Base-by-base conservation (phyloP, 495 filamentous ascomycete genomes). In the Aspergillus coremiiformis region DNA sequence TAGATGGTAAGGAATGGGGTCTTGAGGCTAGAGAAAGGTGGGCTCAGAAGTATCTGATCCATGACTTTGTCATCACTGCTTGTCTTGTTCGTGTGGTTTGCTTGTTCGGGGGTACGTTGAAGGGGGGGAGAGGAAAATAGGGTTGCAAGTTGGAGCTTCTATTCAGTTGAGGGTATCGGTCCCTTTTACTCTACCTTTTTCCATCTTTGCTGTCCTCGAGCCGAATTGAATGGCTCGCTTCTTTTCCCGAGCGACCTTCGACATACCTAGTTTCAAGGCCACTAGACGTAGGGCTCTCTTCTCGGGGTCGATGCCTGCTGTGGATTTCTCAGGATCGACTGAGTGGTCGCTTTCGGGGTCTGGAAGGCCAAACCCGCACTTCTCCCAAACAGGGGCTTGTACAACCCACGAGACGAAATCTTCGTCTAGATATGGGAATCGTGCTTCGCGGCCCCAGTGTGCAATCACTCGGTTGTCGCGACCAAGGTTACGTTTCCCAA, bases 211-310 rank as follows among this genome's bases (percentile, higher is more conserved):
- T 9, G 87, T 93, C 53, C 88, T 75, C 6, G 89, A 80, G 24
- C 89, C 89, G 62, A 95, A 95, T 66, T 95, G 89, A 45, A 92
- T 89, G 12, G 93, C 93, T 56, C 93, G 78, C 67, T 99, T 99
- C 76, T 93, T 95, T 67, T 95, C 90, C 24, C 67, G 74, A 3
- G 93, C 84, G 0, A 86, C 88, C 4, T 61, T 66, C 1, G 57
- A 57, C 76, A 99, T 80, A 0, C 86, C 87, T 8, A 96, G 65
- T 24, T 78, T 76, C 59, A 82, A 77, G 3, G 92, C 93, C 26
- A 97, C 65, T 10, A 96, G 74, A 11, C 93, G 76, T 32, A 97
- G 69, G 1, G 93, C 70, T 64, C 81, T 83, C 70, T 99, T 99
- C 32, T 83, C 89, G 0, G 84, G 75, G 55, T 95, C 87, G 27